Base-by-base conservation (phyloP, 495 filamentous ascomycete species). In the Penicillium cataractarum region DNA sequence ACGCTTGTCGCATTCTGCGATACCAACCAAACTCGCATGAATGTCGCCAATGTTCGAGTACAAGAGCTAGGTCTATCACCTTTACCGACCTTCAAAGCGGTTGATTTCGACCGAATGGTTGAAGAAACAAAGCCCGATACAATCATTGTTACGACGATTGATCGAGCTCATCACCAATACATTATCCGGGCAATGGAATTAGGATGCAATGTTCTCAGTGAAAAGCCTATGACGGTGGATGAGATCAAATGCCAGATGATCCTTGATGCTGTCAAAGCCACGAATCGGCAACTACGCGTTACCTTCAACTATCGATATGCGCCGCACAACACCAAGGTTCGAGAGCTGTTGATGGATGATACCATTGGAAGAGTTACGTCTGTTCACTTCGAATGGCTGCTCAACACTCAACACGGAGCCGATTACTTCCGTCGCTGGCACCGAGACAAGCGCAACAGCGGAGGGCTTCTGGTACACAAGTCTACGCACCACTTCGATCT, bases 371-470 rank as follows among this genome's bases (percentile, higher is more conserved):
- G 69, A 21, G 78, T 86, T 0, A 80, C 79, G 17, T 82, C 79
- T 12, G 80, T 87, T 46, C 84, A 85, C 65, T 86, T 87, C 60
- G 83, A 86, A 65, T 86, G 84, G 84, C 74, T 85, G 68, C 78
- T 87, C 31, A 84, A 87, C 66, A 85, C 83, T 6, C 76, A 76
- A 13, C 84, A 87, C 67, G 84, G 84, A 13, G 84, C 84, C 0
- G 84, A 87, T 62, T 86, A 84, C 70, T 86, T 86, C 72, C 83
- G 84, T 27, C 83, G 84, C 17, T 86, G 84, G 84, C 83, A 87
- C 67, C 82, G 84, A 8, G 84, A 87, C 71, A 81, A 79, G 66
- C 74, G 76, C 33, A 86, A 86, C 68, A 82, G 79, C 61, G 84
- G 84, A 44, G 84, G 84, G 4, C 69, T 86, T 56, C 50, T 76